Evolutionary conservation across 768 basidiomycete species (phyloP).

Genomic region (Kwoniella newhampshirensis): DNA sequence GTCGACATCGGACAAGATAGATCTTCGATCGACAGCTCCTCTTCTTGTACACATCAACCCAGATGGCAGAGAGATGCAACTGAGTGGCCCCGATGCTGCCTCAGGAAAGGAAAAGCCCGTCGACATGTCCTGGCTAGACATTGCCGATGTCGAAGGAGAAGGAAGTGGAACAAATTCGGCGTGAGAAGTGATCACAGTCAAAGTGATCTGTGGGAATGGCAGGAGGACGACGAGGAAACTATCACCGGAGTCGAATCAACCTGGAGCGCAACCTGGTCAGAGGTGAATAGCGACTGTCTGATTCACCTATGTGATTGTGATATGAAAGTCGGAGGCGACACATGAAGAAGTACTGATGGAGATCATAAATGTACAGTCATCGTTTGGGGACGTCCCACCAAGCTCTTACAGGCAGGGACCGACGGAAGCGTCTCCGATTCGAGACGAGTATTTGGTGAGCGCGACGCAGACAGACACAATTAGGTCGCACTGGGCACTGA

Average conservation of each 20-base stretch:
- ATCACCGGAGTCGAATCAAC: conserved; percentile 7
- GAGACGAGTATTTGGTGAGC: conserved; percentile 15
- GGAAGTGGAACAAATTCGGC: too few relatives aligned
- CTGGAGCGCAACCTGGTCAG: conserved; percentile 4
- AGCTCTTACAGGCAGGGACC: background rate
- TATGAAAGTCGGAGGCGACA: background rate
- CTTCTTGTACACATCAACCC: too few relatives aligned
- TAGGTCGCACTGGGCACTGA: too few relatives aligned
- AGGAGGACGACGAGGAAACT: conserved; percentile 5
- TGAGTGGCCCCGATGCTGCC: background rate
- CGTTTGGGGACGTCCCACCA: background rate
- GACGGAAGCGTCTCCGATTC: conserved; percentile 4
- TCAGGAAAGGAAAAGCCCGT: background rate
- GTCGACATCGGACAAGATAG: too few relatives aligned
- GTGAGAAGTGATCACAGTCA: background rate
- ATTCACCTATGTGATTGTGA: background rate
- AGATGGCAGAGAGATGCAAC: too few relatives aligned
- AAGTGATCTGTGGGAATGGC: background rate
- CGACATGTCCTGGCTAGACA: too few relatives aligned
- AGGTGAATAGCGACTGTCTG: background rate
- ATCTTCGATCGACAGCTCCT: too few relatives aligned
- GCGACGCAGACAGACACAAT: background rate
- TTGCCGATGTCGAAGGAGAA: too few relatives aligned
- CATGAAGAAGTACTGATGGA: too few relatives aligned
- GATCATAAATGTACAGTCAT: too few relatives aligned